These are phyloP conservation scores for Paraphaeosphaeria minitans DNA, from an alignment of 2,329 filamentous ascomycete species.

Conservation along the genomic window DNA sequence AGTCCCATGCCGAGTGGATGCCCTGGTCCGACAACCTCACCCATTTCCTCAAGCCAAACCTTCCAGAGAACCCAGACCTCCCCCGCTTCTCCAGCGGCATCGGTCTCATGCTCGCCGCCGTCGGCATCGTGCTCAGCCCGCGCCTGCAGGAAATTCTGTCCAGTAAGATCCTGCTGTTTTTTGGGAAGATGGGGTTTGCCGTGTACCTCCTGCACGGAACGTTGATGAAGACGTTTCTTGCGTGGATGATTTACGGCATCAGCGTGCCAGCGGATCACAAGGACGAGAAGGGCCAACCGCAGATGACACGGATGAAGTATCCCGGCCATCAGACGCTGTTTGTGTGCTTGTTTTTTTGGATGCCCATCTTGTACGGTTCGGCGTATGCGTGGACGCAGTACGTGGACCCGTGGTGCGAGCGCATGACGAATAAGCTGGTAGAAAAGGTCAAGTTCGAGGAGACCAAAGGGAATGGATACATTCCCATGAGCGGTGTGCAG, in stretches of 20 bases:
- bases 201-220: conserved; percentile 14
- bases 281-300: conserved; percentile 11
- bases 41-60: conserved; percentile 7
- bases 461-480: conserved; percentile 11
- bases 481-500: conserved; percentile 10
- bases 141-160: conserved; percentile 9
- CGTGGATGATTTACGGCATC: conserved; percentile 17
- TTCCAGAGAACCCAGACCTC: conserved; percentile 12
- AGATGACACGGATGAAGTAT: conserved; percentile 13
- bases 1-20: conserved; percentile 11
- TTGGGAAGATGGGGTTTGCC: conserved; percentile 14
- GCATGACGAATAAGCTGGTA: conserved; percentile 14
- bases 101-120: conserved; percentile 12
- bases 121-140: conserved; percentile 12
- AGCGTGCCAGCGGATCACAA: conserved; percentile 11
- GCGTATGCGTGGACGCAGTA: conserved; percentile 14
- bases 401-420: conserved; percentile 15
- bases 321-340: conserved; percentile 11
- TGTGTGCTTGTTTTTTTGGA: conserved; percentile 5
- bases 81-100: conserved; percentile 13
- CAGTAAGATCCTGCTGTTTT: conserved; percentile 11
- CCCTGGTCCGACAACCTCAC: conserved; percentile 15
- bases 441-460: conserved; percentile 11
- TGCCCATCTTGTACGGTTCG: conserved; percentile 10
- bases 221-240: conserved; percentile 14